Percentiles rank a stretch among this genome's conserved stretches.
These are phyloP conservation scores for Closterium sp. DNA, from an alignment of 139 green algal genomes.

Conservation along the genomic window DNA sequence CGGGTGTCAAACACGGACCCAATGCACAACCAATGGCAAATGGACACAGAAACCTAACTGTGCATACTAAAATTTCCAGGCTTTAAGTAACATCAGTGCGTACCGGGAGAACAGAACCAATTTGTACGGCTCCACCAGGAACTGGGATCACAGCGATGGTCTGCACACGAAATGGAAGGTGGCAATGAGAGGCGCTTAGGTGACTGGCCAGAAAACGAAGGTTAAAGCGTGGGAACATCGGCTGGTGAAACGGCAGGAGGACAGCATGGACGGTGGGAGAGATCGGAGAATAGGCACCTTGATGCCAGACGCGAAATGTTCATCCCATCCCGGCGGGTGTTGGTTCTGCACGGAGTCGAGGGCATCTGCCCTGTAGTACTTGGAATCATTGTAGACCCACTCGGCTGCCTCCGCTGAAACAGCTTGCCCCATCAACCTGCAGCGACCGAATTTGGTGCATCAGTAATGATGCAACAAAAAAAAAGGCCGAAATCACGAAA, in stretches of 20 bases:
- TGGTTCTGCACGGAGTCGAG: slow-evolving; percentile 3
- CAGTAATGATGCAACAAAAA: background rate
- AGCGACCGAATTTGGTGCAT: background rate
- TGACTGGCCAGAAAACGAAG: background rate
- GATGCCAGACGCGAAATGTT: slow-evolving; percentile 22
- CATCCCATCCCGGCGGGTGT: slow-evolving; percentile 4
- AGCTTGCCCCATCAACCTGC: slow-evolving; percentile 9
- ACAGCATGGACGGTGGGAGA: background rate
- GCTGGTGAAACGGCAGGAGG: background rate
- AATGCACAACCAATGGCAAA: background rate
- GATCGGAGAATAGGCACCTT: background rate
- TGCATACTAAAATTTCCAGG: no score
- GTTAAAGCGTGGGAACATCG: background rate
- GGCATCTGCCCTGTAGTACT: background rate
- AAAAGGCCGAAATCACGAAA: no score
- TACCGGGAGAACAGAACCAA: slow-evolving; percentile 12
- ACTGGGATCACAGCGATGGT: slow-evolving; percentile 23
- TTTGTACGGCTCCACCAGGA: slow-evolving; percentile 26
- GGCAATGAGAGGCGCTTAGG: background rate
- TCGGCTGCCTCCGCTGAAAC: slow-evolving; percentile 10
- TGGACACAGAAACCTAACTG: background rate
- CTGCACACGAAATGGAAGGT: slow-evolving; percentile 3
- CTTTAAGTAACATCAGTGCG: background rate
- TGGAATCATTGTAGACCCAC: slow-evolving; percentile 3
- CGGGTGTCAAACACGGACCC: background rate